Base-by-base conservation (phyloP, 2,329 filamentous ascomycete genomes). In the Neurospora crassa region DNA sequence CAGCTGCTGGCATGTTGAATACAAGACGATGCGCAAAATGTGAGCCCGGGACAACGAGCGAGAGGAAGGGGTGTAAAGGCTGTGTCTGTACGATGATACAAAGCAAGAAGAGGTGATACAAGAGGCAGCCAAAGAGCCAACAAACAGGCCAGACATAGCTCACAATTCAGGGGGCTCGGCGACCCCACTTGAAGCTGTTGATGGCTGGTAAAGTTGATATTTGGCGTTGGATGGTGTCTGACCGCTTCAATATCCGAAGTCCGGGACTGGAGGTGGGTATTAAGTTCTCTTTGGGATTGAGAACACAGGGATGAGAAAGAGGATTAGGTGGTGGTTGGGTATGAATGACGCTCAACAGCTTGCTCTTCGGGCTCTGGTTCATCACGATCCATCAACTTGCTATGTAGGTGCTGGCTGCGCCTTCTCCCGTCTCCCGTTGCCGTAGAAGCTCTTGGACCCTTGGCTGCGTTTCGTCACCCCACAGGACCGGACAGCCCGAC, bases 1-100 rank as follows among this genome's bases (percentile, higher is more conserved):
- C 29, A 40, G 69, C 12, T 20, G 53, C 16, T 18, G 70, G 45
- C 73, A 75, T 75, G 43, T 45, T 70, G 40, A 47, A 29, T 11
- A 40, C 37, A 7, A 59, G 5, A 29, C 47, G 24, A 59, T 59
- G 47, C 47, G 10, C 18, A 63, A 63, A 34, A 37, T 29, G 53
- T 14, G 24, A 18, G 7, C 29, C 7, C 29, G 8, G n/a, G 53
- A 63, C 53, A 63, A 63, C 3, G 29, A 63, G 6, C 5, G 8
- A 37, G 53, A 6, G 53, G 29, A 1, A 29, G n/a, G 18, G 3
- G 16, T 34, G 53, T 59, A 34, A 11, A 34, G 7, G 3, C 16
- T 34, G 24, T 63, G 45, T 34, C 53, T 63, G 24, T 63, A 63
- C 24, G 24, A 63, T 63, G 29, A 63, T 3, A 63, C 14, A 63